Base-by-base conservation (phyloP, 208 protist species). In the Trypanosoma cruzi region DNA sequence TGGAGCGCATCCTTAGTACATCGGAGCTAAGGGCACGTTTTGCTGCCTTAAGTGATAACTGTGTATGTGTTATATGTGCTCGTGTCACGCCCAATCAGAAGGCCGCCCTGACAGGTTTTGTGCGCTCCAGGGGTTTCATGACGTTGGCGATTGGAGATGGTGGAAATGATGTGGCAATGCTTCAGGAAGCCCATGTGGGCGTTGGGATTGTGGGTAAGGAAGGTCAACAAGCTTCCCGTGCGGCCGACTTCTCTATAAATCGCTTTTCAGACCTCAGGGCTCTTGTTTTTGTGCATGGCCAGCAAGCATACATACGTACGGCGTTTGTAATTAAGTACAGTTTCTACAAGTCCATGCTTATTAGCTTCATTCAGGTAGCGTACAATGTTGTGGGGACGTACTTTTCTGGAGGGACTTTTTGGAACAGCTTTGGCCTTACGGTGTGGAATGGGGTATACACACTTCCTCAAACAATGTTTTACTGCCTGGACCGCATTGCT, bases 271-370 rank as follows among this genome's bases (percentile, higher is more conserved):
- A 96, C 67, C 82, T 99, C 37, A 81, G 86, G 24, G 54, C 88
- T 26, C 80, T 99, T 26, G 65, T 99, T 20, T 93, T 99, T 56
- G 86, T 98, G 34, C 98, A 99, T 70, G 98, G 98, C 2, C 86
- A 96, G 54, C 95, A 96, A 63, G 93, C 93, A 2, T 98, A 98
- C 68, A 69, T 71, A 0, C 84, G 98, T 46, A 97, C 90, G 0
- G 89, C 92, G 0, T 97, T 94, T 69, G 80, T 98, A 1, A 97
- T 98, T 55, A 96, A 98, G 72, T 99, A 99, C 81, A 98, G 93
- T 57, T 99, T 99, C 68, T 99, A 99, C 71, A 99, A 99, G 75
- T 98, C 95, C 44, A 95, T 98, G 83, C 82, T 98, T 31, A 87
- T 98, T 37, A 81, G 85, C 46, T 97, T 98, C 40, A 88, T 97